Conservation (phyloP, 768 basidiomycete species). For the Gautieria morchelliformis region DNA sequence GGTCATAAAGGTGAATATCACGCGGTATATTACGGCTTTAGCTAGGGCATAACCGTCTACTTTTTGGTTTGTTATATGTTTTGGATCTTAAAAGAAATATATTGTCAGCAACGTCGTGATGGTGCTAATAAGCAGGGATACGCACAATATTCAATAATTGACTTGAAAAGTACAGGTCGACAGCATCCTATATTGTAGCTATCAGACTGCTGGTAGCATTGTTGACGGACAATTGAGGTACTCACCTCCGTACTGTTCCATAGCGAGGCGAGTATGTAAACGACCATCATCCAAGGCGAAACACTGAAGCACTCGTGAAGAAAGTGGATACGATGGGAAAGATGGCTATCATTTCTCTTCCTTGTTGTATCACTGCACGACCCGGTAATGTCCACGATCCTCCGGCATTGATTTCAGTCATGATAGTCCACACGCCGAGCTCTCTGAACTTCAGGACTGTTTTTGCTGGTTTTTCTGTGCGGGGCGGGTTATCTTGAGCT, state of each 20-base stretch:
- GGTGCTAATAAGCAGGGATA: neutral
- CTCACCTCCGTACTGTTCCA: constrained; percentile 4
- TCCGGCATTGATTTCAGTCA: neutral
- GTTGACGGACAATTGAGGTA: too few species aligned
- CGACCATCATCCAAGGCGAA: neutral
- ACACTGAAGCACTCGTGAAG: constrained; percentile 4
- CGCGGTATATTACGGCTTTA: neutral
- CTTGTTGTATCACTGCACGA: neutral
- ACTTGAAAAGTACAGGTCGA: neutral
- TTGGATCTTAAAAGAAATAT: constrained; percentile 3
- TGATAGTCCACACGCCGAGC: neutral
- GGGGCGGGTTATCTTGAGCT: neutral
- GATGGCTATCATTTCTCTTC: neutral
- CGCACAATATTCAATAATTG: constrained; percentile 1
- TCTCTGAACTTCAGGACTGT: neutral
- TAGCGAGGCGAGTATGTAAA: neutral
- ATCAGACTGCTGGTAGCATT: neutral
- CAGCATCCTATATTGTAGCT: neutral
- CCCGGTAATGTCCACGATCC: neutral
- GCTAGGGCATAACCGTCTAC: constrained; percentile 1
- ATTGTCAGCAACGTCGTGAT: neutral
- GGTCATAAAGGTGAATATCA: neutral
- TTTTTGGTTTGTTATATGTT: neutral
- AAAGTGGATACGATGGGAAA: constrained; percentile 1
- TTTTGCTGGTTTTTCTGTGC: neutral